Conservation (phyloP, 2,329 filamentous ascomycete species). For the Blastomyces emzantsi region DNA sequence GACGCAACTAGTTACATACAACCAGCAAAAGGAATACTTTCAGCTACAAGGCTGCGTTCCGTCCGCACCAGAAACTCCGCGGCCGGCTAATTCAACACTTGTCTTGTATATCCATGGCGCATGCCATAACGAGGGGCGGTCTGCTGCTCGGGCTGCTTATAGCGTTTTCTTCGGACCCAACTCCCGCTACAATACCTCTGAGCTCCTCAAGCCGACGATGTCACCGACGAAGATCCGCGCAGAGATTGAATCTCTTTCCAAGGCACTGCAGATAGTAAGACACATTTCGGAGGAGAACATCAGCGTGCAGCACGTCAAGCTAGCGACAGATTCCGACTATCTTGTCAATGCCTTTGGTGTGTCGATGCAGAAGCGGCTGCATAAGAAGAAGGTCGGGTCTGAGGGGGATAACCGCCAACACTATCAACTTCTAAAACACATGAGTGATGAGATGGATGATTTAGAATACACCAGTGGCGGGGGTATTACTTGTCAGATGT, state of each 20-base stretch:
- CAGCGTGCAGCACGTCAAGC: neutral
- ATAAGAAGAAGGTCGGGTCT: neutral
- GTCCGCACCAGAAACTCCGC: neutral
- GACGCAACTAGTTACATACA: neutral
- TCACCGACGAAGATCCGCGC: neutral
- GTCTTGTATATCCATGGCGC: constrained; percentile 5
- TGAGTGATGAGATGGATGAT: constrained; percentile 4
- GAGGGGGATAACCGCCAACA: neutral
- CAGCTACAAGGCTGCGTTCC: constrained; percentile 2
- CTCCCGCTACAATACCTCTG: constrained; percentile 2
- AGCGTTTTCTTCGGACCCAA: neutral
- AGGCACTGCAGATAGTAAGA: constrained; percentile 1
- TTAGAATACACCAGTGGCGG: constrained; percentile 1
- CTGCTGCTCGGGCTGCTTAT: neutral
- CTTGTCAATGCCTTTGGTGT: constrained; percentile 2
- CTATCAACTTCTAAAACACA: neutral
- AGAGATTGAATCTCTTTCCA: neutral
- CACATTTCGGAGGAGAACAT: neutral
- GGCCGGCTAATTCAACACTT: neutral
- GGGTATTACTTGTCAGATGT: constrained; percentile 4
- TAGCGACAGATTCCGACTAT: constrained; percentile 6
- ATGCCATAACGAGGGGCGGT: constrained; percentile 2
- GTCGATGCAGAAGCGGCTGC: neutral
- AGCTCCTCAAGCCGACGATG: neutral
- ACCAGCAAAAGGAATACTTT: constrained; percentile 2